A percentile compares a stretch with the other conserved stretches of the same genome.
These are phyloP conservation scores for Yamadazyma akitaensis DNA, from an alignment of 805 yeast species.

Conservation along the genomic window DNA sequence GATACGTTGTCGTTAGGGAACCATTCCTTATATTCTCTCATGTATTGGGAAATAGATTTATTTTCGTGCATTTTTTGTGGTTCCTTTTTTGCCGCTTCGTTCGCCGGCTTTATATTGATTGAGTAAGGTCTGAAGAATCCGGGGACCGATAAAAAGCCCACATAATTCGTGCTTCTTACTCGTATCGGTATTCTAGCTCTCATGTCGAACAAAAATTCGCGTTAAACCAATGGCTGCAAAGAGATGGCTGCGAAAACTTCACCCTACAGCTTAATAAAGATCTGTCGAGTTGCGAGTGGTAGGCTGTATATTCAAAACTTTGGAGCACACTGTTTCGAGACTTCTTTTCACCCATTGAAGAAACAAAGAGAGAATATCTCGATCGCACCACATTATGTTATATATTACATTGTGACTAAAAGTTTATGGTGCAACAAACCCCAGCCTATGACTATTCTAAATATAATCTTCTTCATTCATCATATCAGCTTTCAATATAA, in stretches of 20 bases:
- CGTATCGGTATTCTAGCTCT: background rate
- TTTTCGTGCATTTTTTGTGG: background rate
- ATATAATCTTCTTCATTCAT: background rate
- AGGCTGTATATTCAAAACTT: too few relatives aligned
- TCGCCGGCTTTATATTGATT: background rate
- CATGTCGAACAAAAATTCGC: background rate
- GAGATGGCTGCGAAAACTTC: background rate
- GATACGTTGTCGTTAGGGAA: constrained; percentile 13
- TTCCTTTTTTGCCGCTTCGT: background rate
- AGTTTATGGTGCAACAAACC: background rate
- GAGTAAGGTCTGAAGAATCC: background rate
- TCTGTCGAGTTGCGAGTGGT: too few relatives aligned
- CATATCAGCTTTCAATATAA: constrained; percentile 15
- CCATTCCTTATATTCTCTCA: constrained; percentile 11
- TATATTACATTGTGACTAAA: too few relatives aligned
- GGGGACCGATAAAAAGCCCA: background rate
- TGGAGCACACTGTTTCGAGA: too few relatives aligned
- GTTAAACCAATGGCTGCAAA: background rate
- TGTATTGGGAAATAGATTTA: constrained; percentile 10
- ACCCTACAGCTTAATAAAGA: background rate
- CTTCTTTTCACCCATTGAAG: too few relatives aligned
- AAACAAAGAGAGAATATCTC: too few relatives aligned
- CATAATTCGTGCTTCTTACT: background rate
- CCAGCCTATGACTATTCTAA: background rate
- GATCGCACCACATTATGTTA: too few relatives aligned